A percentile compares a stretch with the other conserved stretches of the same genome.
Evolutionary conservation across 345 rosid genomes (phyloP).

Genomic region (Raphanus sativus): DNA sequence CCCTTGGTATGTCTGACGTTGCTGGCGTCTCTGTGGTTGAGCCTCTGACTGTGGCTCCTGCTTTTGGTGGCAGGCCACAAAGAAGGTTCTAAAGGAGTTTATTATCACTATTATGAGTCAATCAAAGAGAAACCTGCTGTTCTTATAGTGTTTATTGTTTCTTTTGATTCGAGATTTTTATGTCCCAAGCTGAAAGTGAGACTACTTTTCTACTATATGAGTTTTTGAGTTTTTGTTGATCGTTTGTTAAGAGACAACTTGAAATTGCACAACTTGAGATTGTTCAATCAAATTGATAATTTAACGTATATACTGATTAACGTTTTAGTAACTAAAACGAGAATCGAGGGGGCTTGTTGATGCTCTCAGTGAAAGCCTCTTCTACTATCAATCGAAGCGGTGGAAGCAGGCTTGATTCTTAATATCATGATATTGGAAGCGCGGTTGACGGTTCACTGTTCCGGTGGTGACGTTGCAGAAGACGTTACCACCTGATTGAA

Average conservation of each 20-base stretch:
- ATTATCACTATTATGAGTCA: neutral
- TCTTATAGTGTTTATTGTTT: constrained; percentile 15
- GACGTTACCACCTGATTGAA: constrained; percentile 94
- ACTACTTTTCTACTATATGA: neutral
- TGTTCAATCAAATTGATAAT: neutral
- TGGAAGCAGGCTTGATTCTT: neutral
- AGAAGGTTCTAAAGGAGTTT: constrained; percentile 31
- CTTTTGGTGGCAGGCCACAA: constrained; percentile 44
- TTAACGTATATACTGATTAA: neutral
- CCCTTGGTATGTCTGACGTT: constrained; percentile 71
- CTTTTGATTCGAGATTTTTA: constrained; percentile 9
- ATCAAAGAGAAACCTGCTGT: constrained; percentile 17
- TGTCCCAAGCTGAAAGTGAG: neutral
- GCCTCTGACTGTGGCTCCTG: constrained; percentile 42
- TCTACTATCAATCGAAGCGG: neutral
- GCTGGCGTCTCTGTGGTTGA: constrained; percentile 59
- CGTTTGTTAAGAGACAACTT: neutral
- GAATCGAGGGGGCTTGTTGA: constrained; percentile 41
- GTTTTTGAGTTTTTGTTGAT: neutral
- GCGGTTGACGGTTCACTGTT: neutral
- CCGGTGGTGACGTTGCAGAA: constrained; percentile 88
- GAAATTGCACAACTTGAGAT: neutral
- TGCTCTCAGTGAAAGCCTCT: too few relatives aligned
- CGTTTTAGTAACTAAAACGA: neutral
- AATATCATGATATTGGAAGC: neutral